A percentile compares a stretch with the other conserved stretches of the same genome.
Conservation (phyloP, 139 green algal species). For the Desmodesmus armatus region DNA sequence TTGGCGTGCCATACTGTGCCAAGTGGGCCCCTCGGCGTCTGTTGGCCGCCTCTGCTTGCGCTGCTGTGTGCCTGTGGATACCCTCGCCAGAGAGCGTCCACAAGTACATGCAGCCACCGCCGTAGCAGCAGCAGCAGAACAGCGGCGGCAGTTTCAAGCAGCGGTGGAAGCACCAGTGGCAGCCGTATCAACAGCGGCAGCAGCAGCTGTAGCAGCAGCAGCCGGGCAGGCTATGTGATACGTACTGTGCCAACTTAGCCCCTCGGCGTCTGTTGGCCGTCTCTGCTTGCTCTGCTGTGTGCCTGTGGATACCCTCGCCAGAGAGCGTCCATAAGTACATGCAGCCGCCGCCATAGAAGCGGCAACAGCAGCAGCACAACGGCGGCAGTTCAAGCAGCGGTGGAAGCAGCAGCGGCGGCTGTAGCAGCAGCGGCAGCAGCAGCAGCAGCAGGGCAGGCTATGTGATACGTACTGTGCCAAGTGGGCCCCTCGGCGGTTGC, state of each 20-base stretch:
- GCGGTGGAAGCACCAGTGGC: constrained; percentile 5
- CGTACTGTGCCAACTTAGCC: neutral
- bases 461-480: constrained; percentile 72
- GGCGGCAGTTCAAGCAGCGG: too few species aligned
- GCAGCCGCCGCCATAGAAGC: constrained; percentile 49
- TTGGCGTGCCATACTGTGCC: constrained; percentile 73
- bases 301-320: neutral
- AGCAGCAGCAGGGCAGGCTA: too few species aligned
- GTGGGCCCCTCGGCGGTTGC: constrained; percentile 80
- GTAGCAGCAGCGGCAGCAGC: neutral
- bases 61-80: constrained; percentile 84
- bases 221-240: neutral
- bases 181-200: constrained; percentile 22
- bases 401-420: neutral
- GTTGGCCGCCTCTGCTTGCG: constrained; percentile 82
- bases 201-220: neutral
- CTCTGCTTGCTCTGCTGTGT: neutral
- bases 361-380: neutral
- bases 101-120: constrained; percentile 18
- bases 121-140: constrained; percentile 35
- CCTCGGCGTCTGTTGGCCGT: neutral
- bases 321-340: neutral
- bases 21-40: constrained; percentile 80
- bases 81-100: constrained; percentile 52
- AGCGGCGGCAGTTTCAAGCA: constrained; percentile 3